Evolutionary conservation across 169 alveolate genomes (phyloP), one percentile per base, ranked within the genome.

Genomic region (Eimeria falciformis): DNA sequence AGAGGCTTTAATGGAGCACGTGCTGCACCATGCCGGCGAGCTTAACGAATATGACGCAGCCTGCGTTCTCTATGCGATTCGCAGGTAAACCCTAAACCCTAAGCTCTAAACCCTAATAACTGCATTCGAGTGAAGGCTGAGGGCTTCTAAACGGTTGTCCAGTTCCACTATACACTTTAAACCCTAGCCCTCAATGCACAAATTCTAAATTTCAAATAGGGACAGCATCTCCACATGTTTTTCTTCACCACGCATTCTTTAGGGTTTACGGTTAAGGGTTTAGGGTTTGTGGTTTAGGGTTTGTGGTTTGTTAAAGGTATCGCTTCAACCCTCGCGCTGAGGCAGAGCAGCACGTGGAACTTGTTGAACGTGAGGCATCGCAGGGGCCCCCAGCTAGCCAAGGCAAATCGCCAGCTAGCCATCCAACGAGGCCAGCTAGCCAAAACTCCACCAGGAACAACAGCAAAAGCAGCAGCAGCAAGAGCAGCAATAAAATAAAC

Each of bases 1-100:
- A 75, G 85, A 58, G 45, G 85, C 85, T 23, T 37, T 75, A 3
- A 75, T 75, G 85, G 66, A 75, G 62, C 85, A 75, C 85, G 85
- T 75, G 66, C 65, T 75, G 66, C 85, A 65, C 58, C 66, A 75
- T 45, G 85, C 85, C 2, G 85, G 85, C 17, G 66, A 75, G 37
- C 66, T 75, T 40, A 75, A 75, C 21, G 85, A 75, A 50, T 75
- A n/a, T 25, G 85, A 75, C 21, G 85, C 85, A 5, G 85, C 85
- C 40, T 75, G 85, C 55, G 65, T 75, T 21, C 23, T 75, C 3
- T 75, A 75, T 18, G 21, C 85, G 33, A 75, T 75, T 25, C 85
- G 85, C 85, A 75, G 45, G 85, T 75, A 75, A 75, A 43, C 65
- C 65, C 65, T 17, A 65, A 65, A 65, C 75, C 75, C 75, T 11